These are phyloP conservation scores for Coniochaeta sp. DNA, from an alignment of 2,329 filamentous ascomycete species.

Conservation along the genomic window DNA sequence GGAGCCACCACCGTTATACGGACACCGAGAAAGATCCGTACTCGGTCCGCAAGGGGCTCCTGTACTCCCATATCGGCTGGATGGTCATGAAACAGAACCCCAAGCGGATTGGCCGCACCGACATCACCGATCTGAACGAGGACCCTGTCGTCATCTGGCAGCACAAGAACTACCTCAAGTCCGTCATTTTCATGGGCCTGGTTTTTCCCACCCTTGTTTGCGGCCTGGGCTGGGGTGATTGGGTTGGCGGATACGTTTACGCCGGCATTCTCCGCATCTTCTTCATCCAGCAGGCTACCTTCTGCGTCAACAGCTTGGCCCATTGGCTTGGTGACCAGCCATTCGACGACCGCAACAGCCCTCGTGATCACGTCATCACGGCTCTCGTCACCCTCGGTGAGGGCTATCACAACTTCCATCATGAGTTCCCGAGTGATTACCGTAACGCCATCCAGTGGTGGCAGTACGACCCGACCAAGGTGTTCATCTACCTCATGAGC, in stretches of 20 bases:
- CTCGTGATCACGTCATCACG: slow-evolving; percentile 80
- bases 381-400: slow-evolving; percentile 75
- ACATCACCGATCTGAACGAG: slow-evolving; percentile 83
- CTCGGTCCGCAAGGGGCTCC: slow-evolving; percentile 79
- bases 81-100: slow-evolving; percentile 93
- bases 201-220: slow-evolving; percentile 68
- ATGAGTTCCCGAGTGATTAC: slow-evolving; percentile 91
- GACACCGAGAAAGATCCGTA: slow-evolving; percentile 90
- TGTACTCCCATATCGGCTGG: slow-evolving; percentile 82
- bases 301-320: slow-evolving; percentile 86
- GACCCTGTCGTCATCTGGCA: slow-evolving; percentile 81
- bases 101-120: slow-evolving; percentile 78
- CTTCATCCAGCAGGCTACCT: slow-evolving; percentile 86
- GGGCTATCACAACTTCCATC: slow-evolving; percentile 93
- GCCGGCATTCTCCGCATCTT: slow-evolving; percentile 80
- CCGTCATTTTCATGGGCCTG: slow-evolving; percentile 69
- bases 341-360: slow-evolving; percentile 88
- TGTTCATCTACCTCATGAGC: slow-evolving; percentile 81
- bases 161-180: slow-evolving; percentile 79
- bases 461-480: slow-evolving; percentile 90
- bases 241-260: slow-evolving; percentile 73
- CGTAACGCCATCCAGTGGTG: slow-evolving; percentile 86
- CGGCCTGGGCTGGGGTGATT: slow-evolving; percentile 75
- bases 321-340: slow-evolving; percentile 91
- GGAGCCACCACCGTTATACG: slow-evolving; percentile 85